Evolutionary conservation across 2,329 filamentous ascomycete species (phyloP), one percentile per base, ranked within the genome.

Genomic region (Nemania diffusa): DNA sequence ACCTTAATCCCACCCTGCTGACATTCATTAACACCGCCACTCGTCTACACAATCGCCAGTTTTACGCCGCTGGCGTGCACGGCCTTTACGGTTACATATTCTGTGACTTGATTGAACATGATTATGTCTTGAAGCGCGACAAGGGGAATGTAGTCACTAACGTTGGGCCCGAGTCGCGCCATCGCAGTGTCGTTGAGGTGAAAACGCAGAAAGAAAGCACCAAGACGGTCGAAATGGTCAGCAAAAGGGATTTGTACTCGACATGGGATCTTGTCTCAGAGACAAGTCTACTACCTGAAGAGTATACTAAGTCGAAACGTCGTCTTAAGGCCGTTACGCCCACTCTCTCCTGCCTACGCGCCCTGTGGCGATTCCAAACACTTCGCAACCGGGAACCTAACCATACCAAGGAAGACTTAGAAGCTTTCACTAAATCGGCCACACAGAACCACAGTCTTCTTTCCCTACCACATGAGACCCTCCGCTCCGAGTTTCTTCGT

Each of bases 81-180:
- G 96, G 96, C 56, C 87, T 97, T 78, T 98, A 97, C 78, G 96
- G 96, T 63, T 99, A 93, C 82, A 92, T 97, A 72, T 99, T 99
- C 78, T 92, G 92, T 65, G 96, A 99, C 78, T 86, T 99, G 24
- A 93, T 97, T 73, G 87, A 90, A 74, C 96, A 99, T 79, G 90
- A 94, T 74, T 99, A 93, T 76, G 89, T 96, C 67, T 91, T 99
- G 68, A 91, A 97, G 82, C 90, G 96, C 64, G 89, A 93, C 68
- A 90, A 91, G 70, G 90, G 92, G 65, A 98, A 98, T 76, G 82
- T 92, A 13, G 77, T 87, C 22, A 90, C 89, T 0, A 79, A 84
- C 46, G 69, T 84, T 8, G 84, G 85, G 55, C 81, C 86, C 4
- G 96, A 99, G 78, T 91, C 92, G 1, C 85, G 89, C 27, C 97